Conservation (phyloP, 2,329 filamentous ascomycete species). For the Diaporthe vexans region DNA sequence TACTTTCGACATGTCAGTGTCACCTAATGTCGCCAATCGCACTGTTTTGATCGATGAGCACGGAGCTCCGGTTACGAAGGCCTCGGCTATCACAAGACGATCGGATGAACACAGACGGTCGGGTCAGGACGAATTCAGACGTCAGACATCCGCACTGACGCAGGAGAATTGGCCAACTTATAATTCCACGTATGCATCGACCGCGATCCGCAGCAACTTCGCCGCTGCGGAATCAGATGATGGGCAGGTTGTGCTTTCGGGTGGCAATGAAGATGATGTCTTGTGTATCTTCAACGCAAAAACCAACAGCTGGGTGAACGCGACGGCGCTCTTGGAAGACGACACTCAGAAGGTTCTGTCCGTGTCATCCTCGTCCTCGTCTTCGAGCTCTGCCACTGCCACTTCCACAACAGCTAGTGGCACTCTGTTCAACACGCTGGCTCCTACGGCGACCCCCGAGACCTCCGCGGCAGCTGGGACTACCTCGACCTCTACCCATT, state of each 20-base stretch:
- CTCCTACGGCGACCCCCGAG: conserved; percentile 47
- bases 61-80: conserved; percentile 66
- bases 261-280: conserved; percentile 76
- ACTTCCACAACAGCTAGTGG: conserved; percentile 51
- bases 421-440: conserved; percentile 41
- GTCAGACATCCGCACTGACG: conserved; percentile 60
- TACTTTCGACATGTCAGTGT: conserved; percentile 80
- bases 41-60: conserved; percentile 75
- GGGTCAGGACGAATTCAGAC: not conserved
- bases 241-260: conserved; percentile 82
- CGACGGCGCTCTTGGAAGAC: conserved; percentile 70
- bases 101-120: conserved; percentile 31
- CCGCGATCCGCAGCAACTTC: conserved; percentile 74
- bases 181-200: conserved; percentile 80
- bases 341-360: conserved; percentile 56
- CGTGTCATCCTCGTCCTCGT: conserved; percentile 51
- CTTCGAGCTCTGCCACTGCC: conserved; percentile 40
- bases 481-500: conserved; percentile 43
- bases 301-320: conserved; percentile 84
- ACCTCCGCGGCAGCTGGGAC: conserved; percentile 45
- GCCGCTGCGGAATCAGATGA: conserved; percentile 77
- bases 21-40: conserved; percentile 82
- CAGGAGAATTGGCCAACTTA: conserved; percentile 81
- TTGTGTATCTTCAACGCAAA: conserved; percentile 83
- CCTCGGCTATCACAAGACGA: conserved; percentile 56